phyloP scores from a whole-genome alignment of 192 early-diverging fungal genomes.

The Podila verticillata region DNA sequence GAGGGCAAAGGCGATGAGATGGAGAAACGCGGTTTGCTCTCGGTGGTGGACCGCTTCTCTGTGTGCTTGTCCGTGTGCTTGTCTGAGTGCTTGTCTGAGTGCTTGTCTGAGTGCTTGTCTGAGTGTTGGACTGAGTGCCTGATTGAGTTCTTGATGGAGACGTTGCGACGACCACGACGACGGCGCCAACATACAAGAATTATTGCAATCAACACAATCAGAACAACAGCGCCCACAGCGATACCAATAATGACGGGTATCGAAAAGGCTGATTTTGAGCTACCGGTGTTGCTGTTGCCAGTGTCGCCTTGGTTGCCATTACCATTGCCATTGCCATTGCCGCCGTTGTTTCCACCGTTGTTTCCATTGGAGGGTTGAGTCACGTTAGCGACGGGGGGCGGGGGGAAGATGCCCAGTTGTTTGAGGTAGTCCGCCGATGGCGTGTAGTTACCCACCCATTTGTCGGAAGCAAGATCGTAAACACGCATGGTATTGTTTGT shows the following conservation, averaged over 20 bases:
- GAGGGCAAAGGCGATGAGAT: too few species aligned
- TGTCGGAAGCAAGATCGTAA: neutral
- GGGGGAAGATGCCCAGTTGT: too few species aligned
- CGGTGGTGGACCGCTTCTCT: too few species aligned
- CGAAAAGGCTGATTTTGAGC: neutral
- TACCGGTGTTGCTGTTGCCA: neutral
- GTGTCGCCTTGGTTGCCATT: neutral
- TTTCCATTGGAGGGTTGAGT: too few species aligned
- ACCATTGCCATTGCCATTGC: neutral
- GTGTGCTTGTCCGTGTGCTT: too few species aligned
- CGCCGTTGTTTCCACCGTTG: neutral
- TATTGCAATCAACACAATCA: neutral
- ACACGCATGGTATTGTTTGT: neutral
- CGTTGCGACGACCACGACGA: neutral
- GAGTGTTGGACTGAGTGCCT: too few species aligned
- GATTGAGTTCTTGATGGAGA: too few species aligned
- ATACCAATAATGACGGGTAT: neutral
- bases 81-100: too few species aligned
- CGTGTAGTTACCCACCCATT: neutral
- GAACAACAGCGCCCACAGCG: neutral
- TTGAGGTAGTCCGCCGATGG: neutral
- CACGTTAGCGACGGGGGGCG: too few species aligned
- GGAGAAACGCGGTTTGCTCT: too few species aligned
- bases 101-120: too few species aligned
- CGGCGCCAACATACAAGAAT: neutral